phyloP scores from a whole-genome alignment of 1,284 basidiomycete species.

The Takashimella koratensis region DNA sequence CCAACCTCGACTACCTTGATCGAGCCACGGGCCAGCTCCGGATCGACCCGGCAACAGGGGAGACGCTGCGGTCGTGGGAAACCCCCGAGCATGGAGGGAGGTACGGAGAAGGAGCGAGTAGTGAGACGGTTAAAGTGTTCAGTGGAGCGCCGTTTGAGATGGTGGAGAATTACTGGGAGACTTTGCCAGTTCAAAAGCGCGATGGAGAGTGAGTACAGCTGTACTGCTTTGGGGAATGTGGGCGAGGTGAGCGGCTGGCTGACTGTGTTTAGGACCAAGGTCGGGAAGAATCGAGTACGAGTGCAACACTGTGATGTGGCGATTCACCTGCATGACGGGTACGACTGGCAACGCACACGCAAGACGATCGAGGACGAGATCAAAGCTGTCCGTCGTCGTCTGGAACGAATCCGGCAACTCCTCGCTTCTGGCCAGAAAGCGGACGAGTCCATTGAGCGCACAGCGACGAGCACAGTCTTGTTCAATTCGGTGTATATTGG shows the following conservation, averaged over 20 bases:
- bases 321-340: slow-evolving; percentile 80
- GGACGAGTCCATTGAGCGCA: slow-evolving; percentile 72
- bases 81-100: slow-evolving; percentile 22
- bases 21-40: slow-evolving; percentile 54
- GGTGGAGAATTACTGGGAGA: slow-evolving; percentile 69
- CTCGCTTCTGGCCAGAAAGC: slow-evolving; percentile 88
- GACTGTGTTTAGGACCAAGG: slow-evolving; percentile 17
- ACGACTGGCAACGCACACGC: slow-evolving; percentile 86
- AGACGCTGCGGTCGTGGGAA: slow-evolving; percentile 41
- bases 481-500: slow-evolving; percentile 94
- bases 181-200: slow-evolving; percentile 51
- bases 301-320: slow-evolving; percentile 62
- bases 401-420: slow-evolving; percentile 88
- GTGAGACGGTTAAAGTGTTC: slow-evolving; percentile 80
- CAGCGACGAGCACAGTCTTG: slow-evolving; percentile 61
- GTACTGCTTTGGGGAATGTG: too few relatives aligned
- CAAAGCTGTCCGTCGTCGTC: slow-evolving; percentile 75
- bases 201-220: slow-evolving; percentile 27
- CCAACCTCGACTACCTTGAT: slow-evolving; percentile 81
- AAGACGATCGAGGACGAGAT: slow-evolving; percentile 82
- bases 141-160: slow-evolving; percentile 57
- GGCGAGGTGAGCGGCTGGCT: too few relatives aligned
- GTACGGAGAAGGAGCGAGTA: slow-evolving; percentile 54
- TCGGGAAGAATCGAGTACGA: slow-evolving; percentile 49
- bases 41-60: slow-evolving; percentile 62